Conservation (phyloP, 768 basidiomycete genomes). For the Pisolithus microcarpus region DNA sequence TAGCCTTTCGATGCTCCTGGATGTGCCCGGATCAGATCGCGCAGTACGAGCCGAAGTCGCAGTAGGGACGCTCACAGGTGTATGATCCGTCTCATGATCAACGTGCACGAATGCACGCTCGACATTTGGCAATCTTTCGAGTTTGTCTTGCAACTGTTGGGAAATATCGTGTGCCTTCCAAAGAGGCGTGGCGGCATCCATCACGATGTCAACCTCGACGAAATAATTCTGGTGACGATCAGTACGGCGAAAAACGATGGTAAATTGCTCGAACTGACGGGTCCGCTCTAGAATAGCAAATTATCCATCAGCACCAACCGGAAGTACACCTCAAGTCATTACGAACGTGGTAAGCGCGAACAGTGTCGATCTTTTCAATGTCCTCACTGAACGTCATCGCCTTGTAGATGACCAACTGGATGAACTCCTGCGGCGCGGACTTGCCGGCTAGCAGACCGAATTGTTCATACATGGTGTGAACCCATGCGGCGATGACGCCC, state of each 20-base stretch:
- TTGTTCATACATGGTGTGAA: conserved; percentile 65
- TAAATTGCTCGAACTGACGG: conserved; percentile 34
- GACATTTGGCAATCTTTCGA: conserved; percentile 84
- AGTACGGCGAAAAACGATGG: background rate
- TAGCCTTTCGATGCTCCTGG: conserved; percentile 40
- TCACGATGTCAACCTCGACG: conserved; percentile 93
- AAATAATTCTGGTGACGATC: conserved; percentile 60
- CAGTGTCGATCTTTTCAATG: conserved; percentile 84
- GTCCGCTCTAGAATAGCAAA: conserved; percentile 51
- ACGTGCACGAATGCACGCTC: conserved; percentile 93
- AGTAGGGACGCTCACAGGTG: conserved; percentile 36
- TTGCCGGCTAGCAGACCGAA: conserved; percentile 88
- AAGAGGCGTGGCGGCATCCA: conserved; percentile 81
- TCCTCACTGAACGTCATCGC: conserved; percentile 77
- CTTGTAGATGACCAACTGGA: conserved; percentile 91
- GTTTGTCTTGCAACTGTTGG: conserved; percentile 80
- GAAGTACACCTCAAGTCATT: background rate
- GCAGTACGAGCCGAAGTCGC: background rate
- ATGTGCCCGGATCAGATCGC: background rate
- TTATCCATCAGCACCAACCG: background rate
- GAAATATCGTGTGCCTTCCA: conserved; percentile 85
- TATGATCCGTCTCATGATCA: conserved; percentile 87
- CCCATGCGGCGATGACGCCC: conserved; percentile 79
- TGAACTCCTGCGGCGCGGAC: conserved; percentile 85
- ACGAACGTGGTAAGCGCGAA: conserved; percentile 85